Base-by-base conservation (phyloP, 2,329 filamentous ascomycete genomes). In the Microcyclosporella mali region DNA sequence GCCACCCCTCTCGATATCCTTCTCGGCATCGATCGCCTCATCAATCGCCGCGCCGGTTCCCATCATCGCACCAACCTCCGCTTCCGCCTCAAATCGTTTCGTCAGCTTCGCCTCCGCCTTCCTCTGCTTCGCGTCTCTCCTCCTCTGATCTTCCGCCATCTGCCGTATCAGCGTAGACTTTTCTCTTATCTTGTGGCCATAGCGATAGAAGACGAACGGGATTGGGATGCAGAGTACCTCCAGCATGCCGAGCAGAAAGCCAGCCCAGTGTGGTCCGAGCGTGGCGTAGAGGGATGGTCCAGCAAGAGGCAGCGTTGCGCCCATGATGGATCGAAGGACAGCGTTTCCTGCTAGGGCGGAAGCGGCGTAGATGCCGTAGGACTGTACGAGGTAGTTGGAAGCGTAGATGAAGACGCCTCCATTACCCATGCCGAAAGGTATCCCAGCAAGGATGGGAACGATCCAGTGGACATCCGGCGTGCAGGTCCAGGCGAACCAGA, bases 401-500 rank as follows among this genome's bases (percentile, higher is more conserved):
- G 82, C 78, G 58, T 94, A 92, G 58, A 94, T 89, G 67, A 94
- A 94, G 29, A 85, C 79, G 2, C 81, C 73, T 7, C 78, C 81
- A 56, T 90, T 92, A 0, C 87, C 87, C 0, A 77, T 73, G 8
- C 86, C 86, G 55, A 92, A 94, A 0, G 83, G 84, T 4, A 94
- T 75, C 1, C 87, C 86, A 1, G 86, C 86, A 0, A 85, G 69
- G 37, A 94, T 82, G 1, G 86, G 84, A 15, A 72, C 46, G n/a
- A 88, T 80, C 83, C 85, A 94, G 61, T 87, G 88, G 25, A 94
- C 86, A 3, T 78, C 76, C 0, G 88, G 88, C 0, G 88, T 78
- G 47, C 82, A 88, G 0, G 88, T 94, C 88, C 88, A 95, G 0
- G 85, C 80, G 59, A 95, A 95, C 63, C 82, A 84, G 17, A 95